A percentile compares a stretch with the other conserved stretches of the same genome.
Evolutionary conservation across 1,284 basidiomycete species (phyloP).

Genomic region (Boletus semigastroideus): DNA sequence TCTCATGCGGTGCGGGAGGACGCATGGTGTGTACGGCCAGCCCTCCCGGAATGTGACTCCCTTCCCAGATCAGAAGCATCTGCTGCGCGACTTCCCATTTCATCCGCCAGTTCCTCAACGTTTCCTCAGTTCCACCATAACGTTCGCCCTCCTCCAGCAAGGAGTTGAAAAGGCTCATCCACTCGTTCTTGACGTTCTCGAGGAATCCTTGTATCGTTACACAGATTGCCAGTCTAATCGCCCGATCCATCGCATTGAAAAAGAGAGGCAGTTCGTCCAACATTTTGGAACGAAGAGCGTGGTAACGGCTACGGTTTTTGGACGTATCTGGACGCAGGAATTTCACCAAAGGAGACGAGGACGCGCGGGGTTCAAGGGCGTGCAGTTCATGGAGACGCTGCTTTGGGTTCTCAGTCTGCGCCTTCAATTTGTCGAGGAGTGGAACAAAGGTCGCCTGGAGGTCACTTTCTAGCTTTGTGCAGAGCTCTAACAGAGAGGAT

Average conservation of each 20-base stretch:
- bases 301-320: conserved; percentile 33
- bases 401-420: conserved; percentile 53
- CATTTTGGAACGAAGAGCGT: background rate
- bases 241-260: conserved; percentile 35
- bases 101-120: conserved; percentile 55
- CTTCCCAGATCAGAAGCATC: background rate
- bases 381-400: conserved; percentile 64
- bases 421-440: conserved; percentile 51
- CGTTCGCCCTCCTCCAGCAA: conserved; percentile 67
- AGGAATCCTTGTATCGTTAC: conserved; percentile 32
- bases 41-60: background rate
- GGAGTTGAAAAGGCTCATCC: conserved; percentile 71
- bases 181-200: conserved; percentile 37
- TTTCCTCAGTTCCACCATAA: conserved; percentile 58
- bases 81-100: conserved; percentile 34
- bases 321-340: conserved; percentile 63
- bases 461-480: conserved; percentile 46
- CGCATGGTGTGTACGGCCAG: background rate
- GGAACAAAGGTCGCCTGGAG: conserved; percentile 51
- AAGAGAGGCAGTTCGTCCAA: conserved; percentile 1
- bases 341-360: conserved; percentile 41
- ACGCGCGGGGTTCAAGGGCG: conserved; percentile 61
- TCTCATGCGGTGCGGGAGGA: background rate
- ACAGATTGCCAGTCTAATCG: background rate
- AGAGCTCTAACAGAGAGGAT: conserved; percentile 31